These are phyloP conservation scores for Hypoxylon fragiforme DNA, from an alignment of 495 filamentous ascomycete genomes.

Conservation along the genomic window DNA sequence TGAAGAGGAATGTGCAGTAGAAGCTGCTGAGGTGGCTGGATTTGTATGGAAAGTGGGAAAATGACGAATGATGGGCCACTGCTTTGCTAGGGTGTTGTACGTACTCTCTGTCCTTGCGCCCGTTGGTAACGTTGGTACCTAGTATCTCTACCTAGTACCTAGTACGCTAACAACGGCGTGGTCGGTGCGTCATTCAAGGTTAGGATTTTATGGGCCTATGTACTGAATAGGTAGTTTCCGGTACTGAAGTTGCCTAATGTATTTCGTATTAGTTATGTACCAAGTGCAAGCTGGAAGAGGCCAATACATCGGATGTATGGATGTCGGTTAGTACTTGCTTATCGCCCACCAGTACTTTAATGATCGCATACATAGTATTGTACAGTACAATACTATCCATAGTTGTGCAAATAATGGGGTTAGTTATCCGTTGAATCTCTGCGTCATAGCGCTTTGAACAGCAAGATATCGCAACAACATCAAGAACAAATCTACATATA, in stretches of 20 bases:
- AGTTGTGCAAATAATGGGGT: no score
- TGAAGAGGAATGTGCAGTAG: neutral
- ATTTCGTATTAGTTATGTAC: no score
- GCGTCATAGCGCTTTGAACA: constrained; percentile 6
- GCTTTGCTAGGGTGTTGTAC: constrained; percentile 3
- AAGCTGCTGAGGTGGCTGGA: constrained; percentile 38
- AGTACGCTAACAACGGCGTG: no score
- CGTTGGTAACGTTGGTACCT: constrained; percentile 6
- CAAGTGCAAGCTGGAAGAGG: no score
- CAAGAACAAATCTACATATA: no score
- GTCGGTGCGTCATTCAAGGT: constrained; percentile 26
- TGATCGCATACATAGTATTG: no score
- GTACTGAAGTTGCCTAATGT: no score
- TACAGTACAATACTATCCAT: no score
- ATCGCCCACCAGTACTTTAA: no score
- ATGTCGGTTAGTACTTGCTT: neutral
- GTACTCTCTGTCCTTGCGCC: no score
- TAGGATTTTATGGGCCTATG: constrained; percentile 2
- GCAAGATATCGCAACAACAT: neutral
- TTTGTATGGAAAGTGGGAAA: constrained; percentile 31
- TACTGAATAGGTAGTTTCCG: no score
- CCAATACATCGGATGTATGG: no score
- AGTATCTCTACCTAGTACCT: neutral
- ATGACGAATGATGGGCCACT: constrained; percentile 26
- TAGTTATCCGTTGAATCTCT: constrained; percentile 3